Percentiles rank a stretch among this genome's conserved stretches.
These are phyloP conservation scores for Neurospora sp. DNA, from an alignment of 495 filamentous ascomycete species.

Conservation along the genomic window DNA sequence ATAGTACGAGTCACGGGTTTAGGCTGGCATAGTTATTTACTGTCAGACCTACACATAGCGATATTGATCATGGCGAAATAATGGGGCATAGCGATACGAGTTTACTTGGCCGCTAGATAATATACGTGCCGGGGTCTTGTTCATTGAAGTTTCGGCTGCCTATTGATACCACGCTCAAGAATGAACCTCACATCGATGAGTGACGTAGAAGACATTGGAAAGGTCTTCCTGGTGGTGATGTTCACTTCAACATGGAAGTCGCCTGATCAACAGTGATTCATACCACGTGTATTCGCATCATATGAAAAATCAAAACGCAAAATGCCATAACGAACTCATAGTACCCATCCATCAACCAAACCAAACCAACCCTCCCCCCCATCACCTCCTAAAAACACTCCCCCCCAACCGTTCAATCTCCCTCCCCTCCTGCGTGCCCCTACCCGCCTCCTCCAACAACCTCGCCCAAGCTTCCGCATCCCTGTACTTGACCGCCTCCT, in stretches of 20 bases:
- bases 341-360: background rate
- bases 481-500: conserved; percentile 78
- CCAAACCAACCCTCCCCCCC: background rate
- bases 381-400: conserved; percentile 33
- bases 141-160: background rate
- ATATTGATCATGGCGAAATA: background rate
- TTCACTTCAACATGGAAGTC: background rate
- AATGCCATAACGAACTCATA: background rate
- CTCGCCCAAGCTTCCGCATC: conserved; percentile 52
- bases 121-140: background rate
- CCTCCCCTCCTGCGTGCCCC: conserved; percentile 30
- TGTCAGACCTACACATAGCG: background rate
- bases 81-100: background rate
- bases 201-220: background rate
- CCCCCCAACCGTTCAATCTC: conserved; percentile 37
- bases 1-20: background rate
- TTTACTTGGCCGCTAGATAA: background rate
- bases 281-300: background rate
- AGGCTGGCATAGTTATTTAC: background rate
- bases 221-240: background rate
- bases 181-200: background rate
- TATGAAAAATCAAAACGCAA: background rate
- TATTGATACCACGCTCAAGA: background rate
- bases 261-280: background rate
- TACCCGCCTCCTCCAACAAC: conserved; percentile 36